phyloP scores from a whole-genome alignment of 176 grass and related monocot species.

The Avena sativa region DNA sequence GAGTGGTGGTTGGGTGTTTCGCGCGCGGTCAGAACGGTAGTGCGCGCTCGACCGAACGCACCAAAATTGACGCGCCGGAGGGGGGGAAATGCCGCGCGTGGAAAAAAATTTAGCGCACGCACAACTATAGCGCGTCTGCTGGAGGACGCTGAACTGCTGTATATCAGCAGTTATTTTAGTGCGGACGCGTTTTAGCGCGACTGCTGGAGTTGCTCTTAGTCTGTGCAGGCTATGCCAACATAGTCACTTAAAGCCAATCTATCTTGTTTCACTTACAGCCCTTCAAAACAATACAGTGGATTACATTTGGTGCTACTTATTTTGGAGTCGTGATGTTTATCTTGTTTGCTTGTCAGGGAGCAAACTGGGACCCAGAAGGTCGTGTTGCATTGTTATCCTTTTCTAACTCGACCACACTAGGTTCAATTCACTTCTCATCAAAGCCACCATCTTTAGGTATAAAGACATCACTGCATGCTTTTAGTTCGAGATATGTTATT shows the following conservation, averaged over 20 bases:
- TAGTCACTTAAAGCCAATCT: not conserved
- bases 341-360: slow-evolving; percentile 63
- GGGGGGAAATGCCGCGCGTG: no score
- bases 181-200: no score
- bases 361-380: slow-evolving; percentile 90
- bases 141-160: no score
- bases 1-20: no score
- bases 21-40: no score
- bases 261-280: not conserved
- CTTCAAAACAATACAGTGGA: slow-evolving; percentile 7
- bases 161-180: no score
- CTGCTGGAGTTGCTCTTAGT: not conserved
- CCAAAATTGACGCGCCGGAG: no score
- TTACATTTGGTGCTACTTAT: slow-evolving; percentile 14
- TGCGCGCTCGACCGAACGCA: no score
- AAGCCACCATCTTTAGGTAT: slow-evolving; percentile 89
- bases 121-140: no score
- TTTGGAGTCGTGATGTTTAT: slow-evolving; percentile 10
- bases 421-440: slow-evolving; percentile 90
- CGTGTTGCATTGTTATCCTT: slow-evolving; percentile 78
- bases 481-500: slow-evolving; percentile 22
- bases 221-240: not conserved
- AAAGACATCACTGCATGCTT: slow-evolving; percentile 17
- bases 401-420: slow-evolving; percentile 81
- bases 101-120: no score